These are phyloP conservation scores for Guadua angustifolia DNA, from an alignment of 176 grass and related monocot genomes.

Conservation along the genomic window DNA sequence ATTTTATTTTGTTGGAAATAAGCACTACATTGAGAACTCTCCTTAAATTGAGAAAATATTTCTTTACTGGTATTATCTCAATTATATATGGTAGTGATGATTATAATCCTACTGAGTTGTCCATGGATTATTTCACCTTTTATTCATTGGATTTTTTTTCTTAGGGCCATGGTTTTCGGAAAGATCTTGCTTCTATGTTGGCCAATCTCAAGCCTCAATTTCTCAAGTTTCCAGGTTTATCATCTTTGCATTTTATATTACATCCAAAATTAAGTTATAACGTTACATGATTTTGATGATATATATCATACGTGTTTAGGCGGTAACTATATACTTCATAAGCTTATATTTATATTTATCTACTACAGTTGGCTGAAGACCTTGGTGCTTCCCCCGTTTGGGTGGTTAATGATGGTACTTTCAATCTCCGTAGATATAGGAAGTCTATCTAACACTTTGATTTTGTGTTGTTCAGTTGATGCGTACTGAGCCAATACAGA, in stretches of 20 bases:
- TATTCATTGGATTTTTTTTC: conserved; percentile 24
- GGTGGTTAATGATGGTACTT: conserved; percentile 89
- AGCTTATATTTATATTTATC: conserved; percentile 34
- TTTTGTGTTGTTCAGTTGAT: too few species aligned
- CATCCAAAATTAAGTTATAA: conserved; percentile 1
- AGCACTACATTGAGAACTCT: too few species aligned
- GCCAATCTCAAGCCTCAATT: conserved; percentile 78
- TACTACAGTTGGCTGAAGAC: conserved; percentile 82
- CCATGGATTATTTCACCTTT: background rate
- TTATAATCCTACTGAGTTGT: background rate
- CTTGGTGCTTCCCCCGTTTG: conserved; percentile 76
- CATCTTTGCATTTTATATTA: conserved; percentile 2
- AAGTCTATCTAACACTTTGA: too few species aligned
- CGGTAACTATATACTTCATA: conserved; percentile 33
- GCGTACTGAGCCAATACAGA: too few species aligned
- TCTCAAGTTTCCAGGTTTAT: conserved; percentile 90
- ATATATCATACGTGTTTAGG: background rate
- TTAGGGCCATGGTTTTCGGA: conserved; percentile 87
- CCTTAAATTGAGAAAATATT: background rate
- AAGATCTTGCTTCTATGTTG: conserved; percentile 82
- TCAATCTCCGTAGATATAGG: too few species aligned
- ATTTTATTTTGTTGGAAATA: conserved; percentile 5
- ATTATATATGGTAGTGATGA: background rate
- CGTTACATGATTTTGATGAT: conserved; percentile 8
- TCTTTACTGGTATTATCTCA: too few species aligned